Evolutionary conservation across 306 rosid species (phyloP), one percentile per base, ranked within the genome.

Genomic region (Inga leiocalycina): DNA sequence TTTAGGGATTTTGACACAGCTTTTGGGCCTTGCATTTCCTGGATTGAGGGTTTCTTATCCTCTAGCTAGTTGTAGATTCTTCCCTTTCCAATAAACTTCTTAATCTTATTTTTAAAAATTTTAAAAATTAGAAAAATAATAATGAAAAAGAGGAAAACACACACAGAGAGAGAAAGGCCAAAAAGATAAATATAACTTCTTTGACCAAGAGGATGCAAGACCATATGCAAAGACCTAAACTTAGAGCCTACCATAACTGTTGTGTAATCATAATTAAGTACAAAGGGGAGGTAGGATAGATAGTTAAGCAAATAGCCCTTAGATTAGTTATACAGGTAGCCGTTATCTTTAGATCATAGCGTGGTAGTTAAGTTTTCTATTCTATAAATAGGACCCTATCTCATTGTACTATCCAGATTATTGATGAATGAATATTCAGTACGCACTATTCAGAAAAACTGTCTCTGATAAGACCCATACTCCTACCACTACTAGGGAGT

Each of bases 151-250:
- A 19, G 27, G 24, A 56, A 54, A 19, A 56, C 11, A 56, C 62
- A 39, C 43, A 52, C 59, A 52, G 9, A 52, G 3, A 5, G 1
- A 9, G 22, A 5, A 64, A 12, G 19, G 9, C 69, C 34, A 30
- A 32, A 61, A 64, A 64, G 16, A 12, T 64, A 6, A 15, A 13
- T 17, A 5, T 30, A 34, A 37, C 35, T 65, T 35, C 46, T 34
- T 17, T 17, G 14, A 67, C 72, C 46, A 67, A 67, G 11, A 67
- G 72, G 22, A 67, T 17, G 73, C 73, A 65, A 79, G 67, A 62
- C 64, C 78, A 86, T 61, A 46, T 17, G 15, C 46, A 75, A 41
- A 69, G 32, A 67, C 61, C 65, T 15, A 73, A 68, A n/a, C 32
- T 75, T 57, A 61, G 44, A 20, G 10, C 84, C 82, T 43, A 57